Evolutionary conservation across 192 early-diverging fungal genomes (phyloP), one percentile per base, ranked within the genome.

Genomic region (Backusella westeae): DNA sequence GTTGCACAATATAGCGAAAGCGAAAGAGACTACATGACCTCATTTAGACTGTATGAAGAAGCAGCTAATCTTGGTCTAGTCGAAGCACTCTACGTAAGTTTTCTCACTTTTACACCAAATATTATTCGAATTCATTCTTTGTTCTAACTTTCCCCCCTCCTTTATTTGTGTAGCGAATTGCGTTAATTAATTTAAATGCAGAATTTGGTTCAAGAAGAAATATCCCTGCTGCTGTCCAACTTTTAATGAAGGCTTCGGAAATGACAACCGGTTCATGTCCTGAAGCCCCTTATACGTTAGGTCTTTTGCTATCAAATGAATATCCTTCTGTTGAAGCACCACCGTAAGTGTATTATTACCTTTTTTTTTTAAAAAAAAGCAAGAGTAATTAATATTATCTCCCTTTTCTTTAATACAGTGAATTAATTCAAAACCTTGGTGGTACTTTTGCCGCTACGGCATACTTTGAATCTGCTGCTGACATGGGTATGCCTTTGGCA

Each of bases 251-350:
- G 39, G 85, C 95, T 10, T 90, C 93, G 1, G 85, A 90, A 26
- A 90, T 92, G 73, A 91, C 96, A 21, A 89, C 83, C 56, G 84
- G 89, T 38, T 84, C 89, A 17, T 96, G 93, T 78, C 90, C 93
- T 6, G 90, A 94, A 75, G 89, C 91, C 23, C 87, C 96, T 29
- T 92, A 94, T 78, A 84, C 94, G 65, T 86, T 95, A 4, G 96
- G 90, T 6, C 80, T 92, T 42, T 89, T 98, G 77, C 90, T 96
- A 75, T 88, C 94, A 29, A 85, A 85, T 21, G 87, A 91, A 29
- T 92, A 74, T 23, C 41, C 34, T 36, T 83, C 88, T 63, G 83
- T 85, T 17, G 77, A 76, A 19, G 87, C 95, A 17, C 85, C 87
- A 69, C 15, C 23, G 77, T 78, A 78, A 19, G 59, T 59, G 12